A percentile compares a stretch with the other conserved stretches of the same genome.
These are phyloP conservation scores for Alopecurus myosuroides DNA, from an alignment of 176 grass and related monocot genomes.

Conservation along the genomic window DNA sequence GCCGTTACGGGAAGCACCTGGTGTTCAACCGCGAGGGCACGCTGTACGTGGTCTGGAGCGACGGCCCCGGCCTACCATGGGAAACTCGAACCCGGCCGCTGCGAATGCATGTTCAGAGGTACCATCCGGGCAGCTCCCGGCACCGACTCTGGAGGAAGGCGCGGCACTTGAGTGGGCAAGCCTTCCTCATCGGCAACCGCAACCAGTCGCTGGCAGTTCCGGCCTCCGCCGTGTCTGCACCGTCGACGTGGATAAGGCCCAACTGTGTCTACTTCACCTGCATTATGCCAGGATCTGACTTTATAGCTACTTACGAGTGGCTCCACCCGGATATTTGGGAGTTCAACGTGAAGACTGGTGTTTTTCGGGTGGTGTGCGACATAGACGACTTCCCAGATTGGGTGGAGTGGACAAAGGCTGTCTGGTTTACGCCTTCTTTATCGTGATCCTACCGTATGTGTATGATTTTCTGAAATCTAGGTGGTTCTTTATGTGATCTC, in stretches of 20 bases:
- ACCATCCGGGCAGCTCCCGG: not conserved
- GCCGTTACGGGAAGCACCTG: not conserved
- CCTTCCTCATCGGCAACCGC: constrained; percentile 5
- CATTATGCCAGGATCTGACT: not conserved
- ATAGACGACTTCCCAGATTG: not conserved
- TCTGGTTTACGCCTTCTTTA: constrained; percentile 2
- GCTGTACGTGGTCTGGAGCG: constrained; percentile 20
- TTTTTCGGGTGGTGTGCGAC: not conserved
- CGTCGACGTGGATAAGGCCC: constrained; percentile 9
- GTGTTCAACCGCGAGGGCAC: not conserved
- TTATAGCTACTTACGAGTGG: rapidly evolving
- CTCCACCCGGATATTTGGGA: not conserved
- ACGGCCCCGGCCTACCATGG: not conserved
- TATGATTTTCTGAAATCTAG: too few relatives aligned
- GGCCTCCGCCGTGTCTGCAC: not conserved
- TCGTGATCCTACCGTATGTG: too few relatives aligned
- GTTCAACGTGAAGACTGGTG: not conserved
- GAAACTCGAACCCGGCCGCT: not conserved
- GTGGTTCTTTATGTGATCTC: too few relatives aligned
- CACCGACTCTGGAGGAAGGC: not conserved
- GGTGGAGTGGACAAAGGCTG: not conserved
- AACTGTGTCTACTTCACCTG: constrained; percentile 19
- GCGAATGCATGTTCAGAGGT: not conserved
- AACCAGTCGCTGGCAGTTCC: not conserved
- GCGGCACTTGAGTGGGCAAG: not conserved